phyloP scores from a whole-genome alignment of 116 monocot species.

The Phalaenopsis hybrid region DNA sequence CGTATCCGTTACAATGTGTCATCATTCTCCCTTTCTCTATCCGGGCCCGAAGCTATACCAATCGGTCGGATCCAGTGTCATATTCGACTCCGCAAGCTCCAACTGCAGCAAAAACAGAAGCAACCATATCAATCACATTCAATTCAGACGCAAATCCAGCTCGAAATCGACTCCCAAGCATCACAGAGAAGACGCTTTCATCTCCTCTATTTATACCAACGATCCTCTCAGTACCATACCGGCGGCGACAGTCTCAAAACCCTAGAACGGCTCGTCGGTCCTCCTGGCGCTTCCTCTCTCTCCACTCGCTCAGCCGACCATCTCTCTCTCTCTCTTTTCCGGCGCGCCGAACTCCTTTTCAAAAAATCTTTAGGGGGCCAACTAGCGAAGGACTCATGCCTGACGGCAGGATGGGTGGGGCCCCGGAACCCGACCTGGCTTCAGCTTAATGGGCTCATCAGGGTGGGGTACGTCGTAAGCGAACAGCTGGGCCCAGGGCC shows the following conservation, averaged over 20 bases:
- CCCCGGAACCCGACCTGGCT: neutral
- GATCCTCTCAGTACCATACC: too few relatives aligned
- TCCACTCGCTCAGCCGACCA: neutral
- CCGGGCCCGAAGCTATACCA: conserved; percentile 8
- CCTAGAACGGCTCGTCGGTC: neutral
- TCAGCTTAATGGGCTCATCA: neutral
- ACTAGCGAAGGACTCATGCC: neutral
- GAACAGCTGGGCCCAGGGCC: neutral
- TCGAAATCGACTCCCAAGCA: neutral
- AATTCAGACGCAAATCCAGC: neutral
- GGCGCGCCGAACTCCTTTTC: conserved; percentile 15
- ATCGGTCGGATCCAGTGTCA: conserved; percentile 9
- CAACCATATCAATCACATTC: neutral
- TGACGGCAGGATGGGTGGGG: neutral
- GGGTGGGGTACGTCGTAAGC: neutral
- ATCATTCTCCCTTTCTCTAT: conserved; percentile 14
- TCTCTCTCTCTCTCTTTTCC: conserved; percentile 6
- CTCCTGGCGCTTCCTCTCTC: neutral
- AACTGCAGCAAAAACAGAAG: conserved; percentile 6
- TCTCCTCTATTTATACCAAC: neutral
- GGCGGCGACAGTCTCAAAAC: neutral
- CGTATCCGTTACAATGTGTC: conserved; percentile 22
- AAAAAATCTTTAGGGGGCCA: conserved; percentile 8
- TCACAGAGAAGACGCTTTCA: neutral
- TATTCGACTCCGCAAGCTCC: conserved; percentile 7